Evolutionary conservation across 768 basidiomycete genomes (phyloP), one percentile per base, ranked within the genome.

Genomic region (Lyophyllum decastes): DNA sequence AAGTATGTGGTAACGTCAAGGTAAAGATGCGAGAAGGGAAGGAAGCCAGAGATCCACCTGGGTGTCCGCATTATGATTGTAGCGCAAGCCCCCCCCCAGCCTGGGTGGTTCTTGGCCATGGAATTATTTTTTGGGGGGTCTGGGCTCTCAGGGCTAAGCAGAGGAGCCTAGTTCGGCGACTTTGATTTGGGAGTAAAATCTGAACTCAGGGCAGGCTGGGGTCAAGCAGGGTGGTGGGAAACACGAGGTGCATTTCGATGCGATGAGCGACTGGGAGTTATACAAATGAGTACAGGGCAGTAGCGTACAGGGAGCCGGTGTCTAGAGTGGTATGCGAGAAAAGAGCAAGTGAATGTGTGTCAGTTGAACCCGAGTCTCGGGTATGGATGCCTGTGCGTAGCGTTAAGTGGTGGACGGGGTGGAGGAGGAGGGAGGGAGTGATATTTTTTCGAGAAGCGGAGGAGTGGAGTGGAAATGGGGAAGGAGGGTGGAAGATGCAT

Each of bases 261-360:
- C 53, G 47, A 49, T 54, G 35, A 30, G 48, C 21, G 46, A 27
- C 49, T 43, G 49, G 22, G 44, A 48, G 22, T 57, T 43, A 59
- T 65, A 64, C 62, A 65, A 47, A 62, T 62, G 63, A 49, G 62
- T 66, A 62, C 62, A 63, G 49, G 49, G 38, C 35, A 38, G 43
- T 62, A 55, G 59, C 46, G 54, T 62, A 65, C 64, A 62, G 52
- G 57, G 46, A 49, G 45, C 58, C 62, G 62, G 51, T 48, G 49
- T 67, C 66, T 67, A 67, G 49, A 53, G 57, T 60, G 61, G 62
- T 67, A 65, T 63, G 66, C 58, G 26, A 51, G 41, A 38, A 48
- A 38, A 14, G 44, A 59, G 41, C 22, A 57, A 55, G 22, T 17
- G 52, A 52, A 25, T 44, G 49, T 49, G 41, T 44, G 48, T 21